Evolutionary conservation across 352 stramenopile species (phyloP), one percentile per base, ranked within the genome.

Genomic region (Globisporangium alternatum): DNA sequence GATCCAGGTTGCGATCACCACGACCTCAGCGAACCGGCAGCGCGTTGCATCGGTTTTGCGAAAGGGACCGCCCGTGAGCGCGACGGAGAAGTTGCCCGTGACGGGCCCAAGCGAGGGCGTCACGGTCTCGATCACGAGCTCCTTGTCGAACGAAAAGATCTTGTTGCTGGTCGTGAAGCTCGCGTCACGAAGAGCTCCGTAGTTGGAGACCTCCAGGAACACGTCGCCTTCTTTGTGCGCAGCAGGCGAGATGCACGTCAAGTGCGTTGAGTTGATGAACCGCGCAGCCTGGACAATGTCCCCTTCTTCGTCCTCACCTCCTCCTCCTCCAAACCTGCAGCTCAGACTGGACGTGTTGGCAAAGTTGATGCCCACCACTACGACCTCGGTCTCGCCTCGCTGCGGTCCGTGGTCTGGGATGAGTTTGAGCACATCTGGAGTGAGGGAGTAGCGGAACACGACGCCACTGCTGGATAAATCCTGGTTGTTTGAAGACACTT

Each of bases 31-130:
- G 69, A 99, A 98, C 15, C 83, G 83, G 65, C 95, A 98, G 25
- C 79, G 83, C 41, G 97, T 62, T 21, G 74, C 68, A n/a, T 93
- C 70, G 0, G 73, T 81, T 48, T 78, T 77, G 17, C 80, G 67
- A 66, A 98, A 98, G 0, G 80, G 77, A 0, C 91, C 86, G 35
- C 93, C 94, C 6, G 72, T 81, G 41, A 98, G 73, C 10, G 74
- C 70, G 8, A 98, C 88, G 0, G 80, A 92, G 57, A 97, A 96
- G 56, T 97, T 98, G 22, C 95, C 93, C 0, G 78, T 79, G 7
- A 75, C 72, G 6, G 89, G 75, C 1, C 89, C 88, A 13, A 91
- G 79, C 1, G 76, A 72, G 6, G 96, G 96, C n/a, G 86, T 82
- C 28, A 98, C 77, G 21, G 76, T 78, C 52, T 67, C 47, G 21